phyloP scores from a whole-genome alignment of 805 yeast species.

The Candida tibetensis region DNA sequence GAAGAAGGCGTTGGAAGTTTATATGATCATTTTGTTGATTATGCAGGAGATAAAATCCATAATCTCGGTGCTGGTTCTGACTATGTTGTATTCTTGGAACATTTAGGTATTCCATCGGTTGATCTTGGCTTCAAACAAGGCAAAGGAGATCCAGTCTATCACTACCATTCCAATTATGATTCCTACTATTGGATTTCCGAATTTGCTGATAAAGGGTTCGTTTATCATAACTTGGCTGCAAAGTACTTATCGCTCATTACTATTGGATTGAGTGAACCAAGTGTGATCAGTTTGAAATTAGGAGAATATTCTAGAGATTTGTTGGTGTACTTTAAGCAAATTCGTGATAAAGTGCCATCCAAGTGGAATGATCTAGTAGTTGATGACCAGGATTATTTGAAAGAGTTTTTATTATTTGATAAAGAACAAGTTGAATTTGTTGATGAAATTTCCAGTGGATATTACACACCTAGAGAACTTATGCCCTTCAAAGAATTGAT shows the following conservation, averaged over 20 bases:
- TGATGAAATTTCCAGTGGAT: constrained; percentile 17
- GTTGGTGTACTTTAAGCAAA: constrained; percentile 31
- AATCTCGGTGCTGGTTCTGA: constrained; percentile 53
- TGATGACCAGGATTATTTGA: constrained; percentile 14
- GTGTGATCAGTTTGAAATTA: constrained; percentile 50
- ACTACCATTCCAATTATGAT: constrained; percentile 58
- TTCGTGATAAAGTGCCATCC: constrained; percentile 27
- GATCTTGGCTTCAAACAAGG: constrained; percentile 43
- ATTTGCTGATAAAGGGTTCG: constrained; percentile 51
- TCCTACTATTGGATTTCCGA: constrained; percentile 53
- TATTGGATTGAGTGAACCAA: constrained; percentile 54
- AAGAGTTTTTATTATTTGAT: constrained; percentile 13
- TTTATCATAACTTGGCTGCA: constrained; percentile 54
- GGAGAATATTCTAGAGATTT: constrained; percentile 48
- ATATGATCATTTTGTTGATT: constrained; percentile 45
- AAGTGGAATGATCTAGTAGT: constrained; percentile 28
- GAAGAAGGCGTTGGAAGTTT: constrained; percentile 39
- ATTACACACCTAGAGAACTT: constrained; percentile 11
- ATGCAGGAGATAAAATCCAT: constrained; percentile 32
- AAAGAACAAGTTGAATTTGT: constrained; percentile 15
- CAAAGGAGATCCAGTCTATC: constrained; percentile 49
- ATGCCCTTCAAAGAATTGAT: constrained; percentile 21
- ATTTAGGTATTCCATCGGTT: constrained; percentile 64
- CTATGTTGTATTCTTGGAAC: constrained; percentile 59
- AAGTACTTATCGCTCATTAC: constrained; percentile 57